phyloP scores from a whole-genome alignment of 2,329 filamentous ascomycete genomes.

The Diaporthe nobilis region DNA sequence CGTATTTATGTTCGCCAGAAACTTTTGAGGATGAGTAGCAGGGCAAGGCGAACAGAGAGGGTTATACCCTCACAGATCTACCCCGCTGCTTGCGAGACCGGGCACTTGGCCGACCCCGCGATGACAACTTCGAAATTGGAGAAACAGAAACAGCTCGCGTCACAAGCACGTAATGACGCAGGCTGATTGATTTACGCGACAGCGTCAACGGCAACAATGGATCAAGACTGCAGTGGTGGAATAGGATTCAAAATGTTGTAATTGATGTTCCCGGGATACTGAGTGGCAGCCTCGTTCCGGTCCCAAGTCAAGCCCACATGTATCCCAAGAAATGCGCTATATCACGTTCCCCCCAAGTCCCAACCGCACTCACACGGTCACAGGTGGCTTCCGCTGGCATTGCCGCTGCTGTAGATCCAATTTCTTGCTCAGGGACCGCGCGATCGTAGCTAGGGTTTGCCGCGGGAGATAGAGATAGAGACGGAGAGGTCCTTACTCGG shows the following conservation, averaged over 20 bases:
- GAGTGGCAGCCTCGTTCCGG: background rate
- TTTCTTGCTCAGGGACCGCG: constrained; percentile 16
- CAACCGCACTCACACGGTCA: background rate
- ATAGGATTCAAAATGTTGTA: background rate
- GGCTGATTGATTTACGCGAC: background rate
- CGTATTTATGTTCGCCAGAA: too few species aligned
- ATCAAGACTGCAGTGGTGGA: background rate
- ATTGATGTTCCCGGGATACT: background rate
- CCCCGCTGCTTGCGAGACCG: constrained; percentile 36
- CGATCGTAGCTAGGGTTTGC: background rate
- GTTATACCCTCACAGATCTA: constrained; percentile 8
- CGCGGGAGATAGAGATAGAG: background rate
- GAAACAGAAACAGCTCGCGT: constrained; percentile 1
- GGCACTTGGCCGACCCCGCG: constrained; percentile 35
- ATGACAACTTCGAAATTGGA: constrained; percentile 35
- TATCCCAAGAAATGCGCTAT: background rate
- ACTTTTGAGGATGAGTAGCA: too few species aligned
- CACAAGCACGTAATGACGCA: constrained; percentile 21
- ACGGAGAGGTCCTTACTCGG: constrained; percentile 33
- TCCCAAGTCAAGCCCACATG: background rate
- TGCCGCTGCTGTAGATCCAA: background rate
- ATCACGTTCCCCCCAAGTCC: background rate
- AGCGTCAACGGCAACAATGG: background rate
- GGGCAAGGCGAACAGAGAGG: background rate
- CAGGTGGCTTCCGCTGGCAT: constrained; percentile 17